Evolutionary conservation across 208 protist genomes (phyloP), one percentile per base, ranked within the genome.

Genomic region (Herpetomonas tarakana): DNA sequence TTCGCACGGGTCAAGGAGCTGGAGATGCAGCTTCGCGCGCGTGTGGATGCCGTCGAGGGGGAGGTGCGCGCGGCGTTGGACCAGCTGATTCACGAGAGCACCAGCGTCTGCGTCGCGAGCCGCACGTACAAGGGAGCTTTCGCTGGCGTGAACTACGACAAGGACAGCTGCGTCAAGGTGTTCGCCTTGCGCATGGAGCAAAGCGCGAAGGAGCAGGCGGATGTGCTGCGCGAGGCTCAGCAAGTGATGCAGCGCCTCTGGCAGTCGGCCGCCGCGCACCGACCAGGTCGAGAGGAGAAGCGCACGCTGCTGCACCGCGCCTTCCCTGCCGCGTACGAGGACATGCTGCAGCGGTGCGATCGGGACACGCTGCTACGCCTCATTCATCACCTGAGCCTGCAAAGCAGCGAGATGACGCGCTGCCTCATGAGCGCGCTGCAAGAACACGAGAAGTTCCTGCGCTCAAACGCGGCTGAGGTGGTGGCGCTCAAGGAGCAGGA

Each of bases 151-250:
- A 41, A 41, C 35, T 41, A 41, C 14, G 76, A 79, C 21, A 78
- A 80, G 29, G 71, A 81, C 45, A 74, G 75, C 57, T 69, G 67
- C 53, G 54, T 71, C 54, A 50, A 75, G 49, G 50, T 27, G 16
- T 80, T 68, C 62, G 80, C 81, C 65, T 75, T 71, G 3, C 52
- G 65, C 16, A 83, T 85, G 74, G 80, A 84, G 41, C 73, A 64
- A 9, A 41, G 65, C 50, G 53, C 57, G 25, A 68, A 76, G 29
- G 86, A 89, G 62, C 81, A 92, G 64, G 76, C 72, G 0, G 70
- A 64, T 30, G 55, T 92, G 25, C 78, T 92, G 57, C 79, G 76
- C 30, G 58, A 80, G 45, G 77, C 84, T 16, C 82, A 81, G 35
- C 54, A 81, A 25, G 65, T 56, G 12, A 51, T 89, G n/a, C 38